Evolutionary conservation across 208 protist species (phyloP).

Genomic region (Trypanosoma boissoni): DNA sequence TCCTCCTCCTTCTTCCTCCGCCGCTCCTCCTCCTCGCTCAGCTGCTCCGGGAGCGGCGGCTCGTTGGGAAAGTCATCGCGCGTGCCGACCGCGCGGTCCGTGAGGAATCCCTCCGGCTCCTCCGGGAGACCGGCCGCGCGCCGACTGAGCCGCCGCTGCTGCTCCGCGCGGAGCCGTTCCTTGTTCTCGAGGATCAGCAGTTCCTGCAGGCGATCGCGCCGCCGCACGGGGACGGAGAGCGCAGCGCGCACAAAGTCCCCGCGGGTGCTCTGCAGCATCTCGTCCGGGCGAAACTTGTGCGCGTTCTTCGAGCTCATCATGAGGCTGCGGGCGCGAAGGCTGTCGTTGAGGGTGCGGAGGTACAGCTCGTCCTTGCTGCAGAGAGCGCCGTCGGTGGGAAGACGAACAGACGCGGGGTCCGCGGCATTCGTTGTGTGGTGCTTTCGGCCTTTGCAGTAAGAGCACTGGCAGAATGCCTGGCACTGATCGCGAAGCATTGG

Average conservation of each 20-base stretch:
- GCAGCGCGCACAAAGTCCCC: slow-evolving; percentile 60
- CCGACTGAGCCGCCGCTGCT: slow-evolving; percentile 49
- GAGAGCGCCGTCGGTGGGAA: slow-evolving; percentile 27
- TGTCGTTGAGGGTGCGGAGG: slow-evolving; percentile 57
- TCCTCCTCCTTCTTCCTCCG: slow-evolving; percentile 19
- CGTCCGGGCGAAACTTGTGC: slow-evolving; percentile 71
- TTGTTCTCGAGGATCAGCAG: slow-evolving; percentile 85
- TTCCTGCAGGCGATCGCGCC: slow-evolving; percentile 85
- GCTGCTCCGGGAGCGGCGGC: slow-evolving; percentile 14
- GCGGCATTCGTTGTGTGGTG: slow-evolving; percentile 19
- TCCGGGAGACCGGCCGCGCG: slow-evolving; percentile 44
- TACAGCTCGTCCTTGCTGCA: slow-evolving; percentile 74
- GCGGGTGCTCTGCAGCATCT: slow-evolving; percentile 75
- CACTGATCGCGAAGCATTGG: slow-evolving; percentile 80
- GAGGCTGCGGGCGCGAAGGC: slow-evolving; percentile 48
- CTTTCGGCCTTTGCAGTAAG: slow-evolving; percentile 48
- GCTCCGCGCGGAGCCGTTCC: slow-evolving; percentile 57
- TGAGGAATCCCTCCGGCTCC: slow-evolving; percentile 25
- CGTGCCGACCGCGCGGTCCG: slow-evolving; percentile 9
- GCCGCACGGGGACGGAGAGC: slow-evolving; percentile 68
- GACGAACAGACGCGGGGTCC: slow-evolving; percentile 30
- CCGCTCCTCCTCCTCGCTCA: too few species aligned
- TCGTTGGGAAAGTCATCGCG: slow-evolving; percentile 35
- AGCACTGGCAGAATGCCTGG: slow-evolving; percentile 76
- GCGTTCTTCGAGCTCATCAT: slow-evolving; percentile 68